These are phyloP conservation scores for Rhododendron kiyosumense DNA, from an alignment of 148 eudicot genomes.

Conservation along the genomic window DNA sequence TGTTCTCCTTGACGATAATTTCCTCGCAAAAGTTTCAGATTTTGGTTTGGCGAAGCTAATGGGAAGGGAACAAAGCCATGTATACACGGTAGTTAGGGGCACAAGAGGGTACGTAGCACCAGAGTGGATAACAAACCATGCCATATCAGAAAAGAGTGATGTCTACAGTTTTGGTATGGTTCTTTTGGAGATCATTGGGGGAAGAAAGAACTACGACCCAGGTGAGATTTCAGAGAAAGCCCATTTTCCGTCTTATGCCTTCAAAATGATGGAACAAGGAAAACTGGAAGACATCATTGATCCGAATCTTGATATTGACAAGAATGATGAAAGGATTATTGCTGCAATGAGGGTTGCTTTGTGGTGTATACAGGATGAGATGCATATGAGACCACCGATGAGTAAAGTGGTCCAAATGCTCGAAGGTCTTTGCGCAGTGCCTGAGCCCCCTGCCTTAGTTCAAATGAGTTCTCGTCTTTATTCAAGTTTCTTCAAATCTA, in stretches of 20 bases:
- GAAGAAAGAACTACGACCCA: constrained; percentile 26
- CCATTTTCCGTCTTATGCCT: constrained; percentile 30
- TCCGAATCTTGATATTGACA: constrained; percentile 6
- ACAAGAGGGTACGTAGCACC: constrained; percentile 32
- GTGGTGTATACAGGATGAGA: constrained; percentile 34
- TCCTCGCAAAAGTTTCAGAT: constrained; percentile 24
- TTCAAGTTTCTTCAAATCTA: constrained; percentile 12
- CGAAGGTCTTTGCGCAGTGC: constrained; percentile 23
- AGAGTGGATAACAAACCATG: constrained; percentile 27
- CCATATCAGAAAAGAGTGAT: constrained; percentile 31
- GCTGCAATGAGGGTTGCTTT: constrained; percentile 21
- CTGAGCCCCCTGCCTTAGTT: constrained; percentile 15
- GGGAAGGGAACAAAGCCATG: constrained; percentile 25
- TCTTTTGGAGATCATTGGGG: constrained; percentile 28
- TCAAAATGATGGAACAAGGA: constrained; percentile 30
- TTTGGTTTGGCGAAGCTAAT: constrained; percentile 27
- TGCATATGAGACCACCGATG: constrained; percentile 27
- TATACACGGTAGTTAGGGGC: constrained; percentile 22
- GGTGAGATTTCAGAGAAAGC: constrained; percentile 24
- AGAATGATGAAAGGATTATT: constrained; percentile 14
- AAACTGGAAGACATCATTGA: constrained; percentile 16
- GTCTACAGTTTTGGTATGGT: constrained; percentile 25
- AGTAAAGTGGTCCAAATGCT: constrained; percentile 36
- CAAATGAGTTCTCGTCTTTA: constrained; percentile 6
- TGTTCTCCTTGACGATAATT: constrained; percentile 21